Percentiles rank a stretch among this genome's conserved stretches.
These are phyloP conservation scores for Backusella westeae DNA, from an alignment of 192 early-diverging fungal genomes.

Conservation along the genomic window DNA sequence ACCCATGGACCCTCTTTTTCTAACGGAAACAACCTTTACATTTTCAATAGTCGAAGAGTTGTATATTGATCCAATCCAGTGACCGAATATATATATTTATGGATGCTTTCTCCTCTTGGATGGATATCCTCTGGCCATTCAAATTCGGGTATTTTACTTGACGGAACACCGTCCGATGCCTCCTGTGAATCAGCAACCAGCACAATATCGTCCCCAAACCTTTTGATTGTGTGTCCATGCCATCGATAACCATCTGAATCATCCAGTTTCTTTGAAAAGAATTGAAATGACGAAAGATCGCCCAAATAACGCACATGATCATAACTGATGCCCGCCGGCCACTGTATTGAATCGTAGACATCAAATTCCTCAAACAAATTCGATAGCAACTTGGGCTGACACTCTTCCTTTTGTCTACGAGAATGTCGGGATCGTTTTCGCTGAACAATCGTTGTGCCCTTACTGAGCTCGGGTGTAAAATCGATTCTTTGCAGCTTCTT, in stretches of 20 bases:
- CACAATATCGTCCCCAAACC: constrained; percentile 22
- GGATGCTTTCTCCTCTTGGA: constrained; percentile 15
- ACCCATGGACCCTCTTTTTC: not conserved
- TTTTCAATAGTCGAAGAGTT: constrained; percentile 20
- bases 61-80: constrained; percentile 26
- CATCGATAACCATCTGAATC: not conserved
- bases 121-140: constrained; percentile 10
- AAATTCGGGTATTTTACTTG: constrained; percentile 13
- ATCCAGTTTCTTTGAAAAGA: constrained; percentile 19
- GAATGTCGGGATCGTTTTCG: not conserved
- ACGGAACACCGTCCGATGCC: not conserved
- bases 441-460: not conserved
- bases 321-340: not conserved
- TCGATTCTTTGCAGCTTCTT: not conserved
- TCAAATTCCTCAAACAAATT: constrained; percentile 7
- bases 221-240: constrained; percentile 1
- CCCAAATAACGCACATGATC: constrained; percentile 26
- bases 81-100: constrained; percentile 28
- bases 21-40: constrained; percentile 15
- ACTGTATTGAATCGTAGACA: not conserved
- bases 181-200: constrained; percentile 14
- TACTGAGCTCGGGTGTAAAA: not conserved
- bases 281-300: constrained; percentile 21
- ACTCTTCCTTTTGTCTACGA: not conserved
- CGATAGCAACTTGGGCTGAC: not conserved